A percentile compares a stretch with the other conserved stretches of the same genome.
These are phyloP conservation scores for Geosmithia putterillii DNA, from an alignment of 2,329 filamentous ascomycete genomes.

Conservation along the genomic window DNA sequence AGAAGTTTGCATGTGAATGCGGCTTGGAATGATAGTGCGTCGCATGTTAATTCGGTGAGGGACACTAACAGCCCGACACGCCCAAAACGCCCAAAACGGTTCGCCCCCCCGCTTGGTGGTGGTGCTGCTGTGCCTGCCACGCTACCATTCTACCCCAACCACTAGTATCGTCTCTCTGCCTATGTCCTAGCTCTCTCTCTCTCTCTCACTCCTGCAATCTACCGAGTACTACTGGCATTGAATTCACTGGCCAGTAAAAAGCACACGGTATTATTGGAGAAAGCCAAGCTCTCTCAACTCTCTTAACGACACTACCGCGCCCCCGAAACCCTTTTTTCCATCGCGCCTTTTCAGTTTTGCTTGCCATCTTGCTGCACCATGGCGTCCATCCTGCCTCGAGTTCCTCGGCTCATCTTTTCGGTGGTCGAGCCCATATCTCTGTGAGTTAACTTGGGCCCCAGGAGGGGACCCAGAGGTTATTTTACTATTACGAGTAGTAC, in stretches of 20 bases:
- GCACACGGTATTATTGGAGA: too few relatives aligned
- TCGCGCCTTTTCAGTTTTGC: background rate
- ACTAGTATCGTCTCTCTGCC: background rate
- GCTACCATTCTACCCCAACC: background rate
- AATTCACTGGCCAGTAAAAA: too few relatives aligned
- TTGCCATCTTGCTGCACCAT: conserved; percentile 21
- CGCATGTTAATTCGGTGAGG: background rate
- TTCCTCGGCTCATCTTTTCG: conserved; percentile 56
- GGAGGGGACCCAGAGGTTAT: background rate
- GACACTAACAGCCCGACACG: background rate
- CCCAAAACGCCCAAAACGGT: background rate
- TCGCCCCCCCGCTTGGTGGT: background rate
- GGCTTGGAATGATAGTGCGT: background rate
- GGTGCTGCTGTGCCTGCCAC: too few relatives aligned
- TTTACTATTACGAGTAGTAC: background rate
- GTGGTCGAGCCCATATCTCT: conserved; percentile 57
- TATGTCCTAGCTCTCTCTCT: too few relatives aligned
- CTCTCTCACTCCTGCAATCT: too few relatives aligned
- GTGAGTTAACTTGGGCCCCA: conserved; percentile 25
- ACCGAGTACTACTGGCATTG: too few relatives aligned
- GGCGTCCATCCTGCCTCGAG: conserved; percentile 48
- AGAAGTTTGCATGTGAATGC: background rate
- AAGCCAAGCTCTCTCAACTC: too few relatives aligned
- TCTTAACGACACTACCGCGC: too few relatives aligned
- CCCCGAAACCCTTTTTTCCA: too few relatives aligned